These are phyloP conservation scores for Neurospora hispaniola DNA, from an alignment of 495 filamentous ascomycete species.

Conservation along the genomic window DNA sequence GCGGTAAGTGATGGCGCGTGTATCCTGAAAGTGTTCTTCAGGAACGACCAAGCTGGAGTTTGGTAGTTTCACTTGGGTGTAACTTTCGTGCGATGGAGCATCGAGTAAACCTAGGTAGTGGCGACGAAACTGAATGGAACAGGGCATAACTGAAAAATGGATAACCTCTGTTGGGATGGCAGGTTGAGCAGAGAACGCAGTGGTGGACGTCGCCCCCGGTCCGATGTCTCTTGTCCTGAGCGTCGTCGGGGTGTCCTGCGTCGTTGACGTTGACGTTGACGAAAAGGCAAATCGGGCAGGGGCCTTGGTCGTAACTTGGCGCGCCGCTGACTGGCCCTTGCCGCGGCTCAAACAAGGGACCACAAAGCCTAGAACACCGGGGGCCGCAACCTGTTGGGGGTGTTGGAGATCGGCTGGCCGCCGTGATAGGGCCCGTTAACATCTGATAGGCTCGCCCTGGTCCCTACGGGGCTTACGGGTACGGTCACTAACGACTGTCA, in stretches of 20 bases:
- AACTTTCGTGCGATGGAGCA: not conserved
- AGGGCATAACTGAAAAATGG: not conserved
- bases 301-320: not conserved
- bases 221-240: not conserved
- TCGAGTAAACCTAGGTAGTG: not conserved
- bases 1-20: not conserved
- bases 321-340: not conserved
- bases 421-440: not conserved
- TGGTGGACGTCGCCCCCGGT: not conserved
- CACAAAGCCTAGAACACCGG: not conserved
- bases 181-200: not conserved
- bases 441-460: not conserved
- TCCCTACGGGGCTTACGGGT: not conserved
- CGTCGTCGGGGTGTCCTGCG: not conserved
- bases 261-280: not conserved
- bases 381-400: not conserved
- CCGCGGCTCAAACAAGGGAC: not conserved
- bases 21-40: not conserved
- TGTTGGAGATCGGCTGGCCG: not conserved
- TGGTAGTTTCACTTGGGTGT: not conserved
- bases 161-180: not conserved
- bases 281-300: not conserved
- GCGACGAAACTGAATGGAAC: not conserved
- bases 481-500: not conserved
- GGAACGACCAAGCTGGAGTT: not conserved